Evolutionary conservation across 177 flowering plant genomes (phyloP).

Genomic region (Vitis hybrid): DNA sequence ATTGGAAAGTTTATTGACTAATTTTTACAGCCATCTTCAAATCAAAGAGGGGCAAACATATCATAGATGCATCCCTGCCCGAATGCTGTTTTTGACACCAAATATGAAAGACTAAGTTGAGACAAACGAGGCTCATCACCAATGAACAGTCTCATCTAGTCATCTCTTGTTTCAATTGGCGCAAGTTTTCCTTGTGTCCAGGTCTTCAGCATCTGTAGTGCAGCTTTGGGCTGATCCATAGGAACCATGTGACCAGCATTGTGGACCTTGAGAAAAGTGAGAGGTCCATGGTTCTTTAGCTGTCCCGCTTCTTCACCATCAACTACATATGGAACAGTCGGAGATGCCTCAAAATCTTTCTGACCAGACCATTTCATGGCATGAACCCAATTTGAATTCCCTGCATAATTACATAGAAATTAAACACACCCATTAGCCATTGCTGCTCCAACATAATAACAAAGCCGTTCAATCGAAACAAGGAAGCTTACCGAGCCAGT

Average conservation of each 20-base stretch:
- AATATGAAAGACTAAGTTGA: constrained; percentile 1
- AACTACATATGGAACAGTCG: constrained; percentile 44
- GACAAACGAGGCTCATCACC: constrained; percentile 2
- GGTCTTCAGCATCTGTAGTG: constrained; percentile 57
- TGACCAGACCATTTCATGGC: constrained; percentile 85
- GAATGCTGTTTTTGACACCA: no score
- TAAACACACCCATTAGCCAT: not conserved
- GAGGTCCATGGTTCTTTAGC: constrained; percentile 61
- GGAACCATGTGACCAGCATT: constrained; percentile 81
- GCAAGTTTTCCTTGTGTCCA: constrained; percentile 58
- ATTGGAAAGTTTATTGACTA: no score
- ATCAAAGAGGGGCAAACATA: no score
- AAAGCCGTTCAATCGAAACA: not conserved
- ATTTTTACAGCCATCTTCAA: no score
- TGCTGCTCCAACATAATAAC: not conserved
- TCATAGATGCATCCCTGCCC: no score
- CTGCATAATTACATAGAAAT: constrained; percentile 27
- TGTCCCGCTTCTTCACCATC: constrained; percentile 61
- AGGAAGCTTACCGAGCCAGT: constrained; percentile 64
- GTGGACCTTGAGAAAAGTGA: constrained; percentile 71
- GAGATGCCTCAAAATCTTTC: constrained; percentile 46
- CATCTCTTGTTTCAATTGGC: not conserved
- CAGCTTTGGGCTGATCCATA: constrained; percentile 71
- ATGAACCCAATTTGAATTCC: constrained; percentile 79
- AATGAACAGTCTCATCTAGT: no score